Evolutionary conservation across 495 filamentous ascomycete species (phyloP), one percentile per base, ranked within the genome.

Genomic region (Aspergillus carlsbadensis): DNA sequence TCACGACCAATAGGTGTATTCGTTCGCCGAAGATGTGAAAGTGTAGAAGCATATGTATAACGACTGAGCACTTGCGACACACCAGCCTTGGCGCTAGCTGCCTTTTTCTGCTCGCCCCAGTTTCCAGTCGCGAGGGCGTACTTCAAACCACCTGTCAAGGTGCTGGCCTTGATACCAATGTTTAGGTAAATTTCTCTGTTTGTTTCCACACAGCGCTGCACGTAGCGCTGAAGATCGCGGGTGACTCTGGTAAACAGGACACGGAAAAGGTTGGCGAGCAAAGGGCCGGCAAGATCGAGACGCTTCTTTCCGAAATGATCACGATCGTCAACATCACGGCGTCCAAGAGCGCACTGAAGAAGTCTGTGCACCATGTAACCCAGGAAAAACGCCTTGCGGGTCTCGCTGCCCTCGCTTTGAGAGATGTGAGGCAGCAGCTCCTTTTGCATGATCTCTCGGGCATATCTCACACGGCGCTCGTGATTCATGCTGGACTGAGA

Each of bases 301-400:
- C 94, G 85, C 79, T 99, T 99, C 81, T 98, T 98, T 64, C 94
- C 94, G 60, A 99, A 98, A 69, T 99, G 95, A 76, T 99, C 94
- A 74, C 94, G 89, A 65, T 99, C 94, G 61, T 99, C 94, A 15
- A 89, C 87, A 64, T 97, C 95, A 41, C 89, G 84, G 52, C 95
- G 87, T 40, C 94, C 94, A 17, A 98, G 78, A 39, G 89, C 88
- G 69, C 91, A 96, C 66, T 96, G 91, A 2, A 99, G 79, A 58
- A 99, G 83, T 65, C 90, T 84, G 71, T 98, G 92, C 40, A 96
- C 89, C 95, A 99, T 98, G 71, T 98, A 99, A 26, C 95, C 94
- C 34, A 99, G 77, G 83, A 98, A 99, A 78, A 96, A 98, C 5
- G 94, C 94, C 70, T 99, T 99, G 24, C 90, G 78, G 1, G 93